phyloP scores from a whole-genome alignment of 306 rosid species.

The Arachis stenosperma region DNA sequence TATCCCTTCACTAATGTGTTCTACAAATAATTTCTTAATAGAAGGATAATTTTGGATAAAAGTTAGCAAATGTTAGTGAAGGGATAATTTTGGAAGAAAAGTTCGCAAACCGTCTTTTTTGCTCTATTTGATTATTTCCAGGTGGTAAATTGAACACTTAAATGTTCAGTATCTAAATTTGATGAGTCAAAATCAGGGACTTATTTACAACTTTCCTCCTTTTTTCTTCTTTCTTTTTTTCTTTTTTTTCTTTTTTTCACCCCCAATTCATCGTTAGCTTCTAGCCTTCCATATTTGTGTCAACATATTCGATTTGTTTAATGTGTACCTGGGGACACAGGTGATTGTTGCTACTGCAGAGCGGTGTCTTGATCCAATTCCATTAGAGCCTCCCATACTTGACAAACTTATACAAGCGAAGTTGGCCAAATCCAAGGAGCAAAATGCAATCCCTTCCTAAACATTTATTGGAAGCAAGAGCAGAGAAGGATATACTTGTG shows the following conservation, averaged over 20 bases:
- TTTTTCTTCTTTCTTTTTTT: not conserved
- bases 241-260: not conserved
- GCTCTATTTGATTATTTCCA: too few species aligned
- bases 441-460: conserved; percentile 50
- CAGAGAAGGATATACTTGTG: conserved; percentile 8
- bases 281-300: conserved; percentile 9
- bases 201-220: too few species aligned
- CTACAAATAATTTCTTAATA: too few species aligned
- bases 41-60: too few species aligned
- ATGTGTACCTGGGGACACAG: conserved; percentile 49
- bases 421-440: conserved; percentile 67
- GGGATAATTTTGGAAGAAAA: too few species aligned
- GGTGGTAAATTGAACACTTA: too few species aligned
- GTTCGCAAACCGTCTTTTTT: too few species aligned
- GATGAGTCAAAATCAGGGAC: too few species aligned
- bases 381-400: conserved; percentile 83
- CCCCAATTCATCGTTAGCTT: not conserved
- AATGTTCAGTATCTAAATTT: too few species aligned
- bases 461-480: conserved; percentile 18
- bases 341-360: conserved; percentile 88
- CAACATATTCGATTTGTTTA: conserved; percentile 6
- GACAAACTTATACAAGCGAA: conserved; percentile 86
- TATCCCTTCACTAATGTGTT: too few species aligned
- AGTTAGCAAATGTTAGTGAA: too few species aligned
- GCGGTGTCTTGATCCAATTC: conserved; percentile 90